Evolutionary conservation across 257 asterid genomes (phyloP).

Genomic region (Solanum medicagineum): DNA sequence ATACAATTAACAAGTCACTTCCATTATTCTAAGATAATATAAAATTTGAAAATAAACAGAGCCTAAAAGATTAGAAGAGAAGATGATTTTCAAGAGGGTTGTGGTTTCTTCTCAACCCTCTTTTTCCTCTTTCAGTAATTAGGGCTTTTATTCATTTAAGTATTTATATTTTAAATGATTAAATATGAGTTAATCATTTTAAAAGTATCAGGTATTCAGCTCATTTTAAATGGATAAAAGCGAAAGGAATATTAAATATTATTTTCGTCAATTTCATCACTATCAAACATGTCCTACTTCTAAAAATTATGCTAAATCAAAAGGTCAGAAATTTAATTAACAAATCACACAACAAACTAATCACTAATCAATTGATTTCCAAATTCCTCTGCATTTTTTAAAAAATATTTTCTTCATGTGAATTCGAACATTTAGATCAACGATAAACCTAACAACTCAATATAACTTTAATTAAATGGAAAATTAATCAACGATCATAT

Average conservation of each 20-base stretch:
- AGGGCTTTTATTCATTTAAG: too few species aligned
- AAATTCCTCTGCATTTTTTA: background rate
- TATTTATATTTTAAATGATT: too few species aligned
- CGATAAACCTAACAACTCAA: background rate
- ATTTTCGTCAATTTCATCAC: background rate
- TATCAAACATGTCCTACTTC: background rate
- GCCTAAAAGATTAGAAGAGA: too few species aligned
- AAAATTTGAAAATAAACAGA: too few species aligned
- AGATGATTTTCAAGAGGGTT: too few species aligned
- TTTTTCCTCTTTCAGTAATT: too few species aligned
- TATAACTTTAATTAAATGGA: background rate
- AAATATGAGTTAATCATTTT: too few species aligned
- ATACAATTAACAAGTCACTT: too few species aligned
- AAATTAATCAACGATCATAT: background rate
- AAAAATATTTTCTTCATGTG: background rate
- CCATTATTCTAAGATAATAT: too few species aligned
- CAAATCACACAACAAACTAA: background rate
- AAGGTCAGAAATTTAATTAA: background rate
- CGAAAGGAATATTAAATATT: background rate
- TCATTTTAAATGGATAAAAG: too few species aligned
- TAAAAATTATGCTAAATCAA: background rate
- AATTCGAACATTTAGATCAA: background rate
- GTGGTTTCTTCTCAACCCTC: too few species aligned
- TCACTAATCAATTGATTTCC: background rate
- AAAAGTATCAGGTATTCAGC: too few species aligned